Conservation (phyloP, 106 monocot species). For the Chionographis japonica region DNA sequence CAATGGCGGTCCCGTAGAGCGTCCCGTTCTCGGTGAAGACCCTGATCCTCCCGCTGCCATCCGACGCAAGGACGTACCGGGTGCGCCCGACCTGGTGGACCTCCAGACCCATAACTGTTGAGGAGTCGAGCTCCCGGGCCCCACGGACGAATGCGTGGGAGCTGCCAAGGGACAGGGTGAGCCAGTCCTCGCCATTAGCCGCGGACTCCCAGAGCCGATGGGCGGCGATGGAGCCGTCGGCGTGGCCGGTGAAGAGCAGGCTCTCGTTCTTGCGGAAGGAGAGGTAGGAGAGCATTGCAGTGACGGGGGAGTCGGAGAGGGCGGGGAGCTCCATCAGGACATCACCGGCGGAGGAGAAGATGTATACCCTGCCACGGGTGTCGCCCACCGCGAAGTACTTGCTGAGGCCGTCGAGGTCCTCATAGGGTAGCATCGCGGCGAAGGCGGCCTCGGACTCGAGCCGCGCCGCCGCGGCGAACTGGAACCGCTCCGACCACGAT, state of each 20-base stretch:
- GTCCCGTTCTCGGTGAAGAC: slow-evolving; percentile 83
- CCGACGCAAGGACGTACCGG: slow-evolving; percentile 52
- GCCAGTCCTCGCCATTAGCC: slow-evolving; percentile 56
- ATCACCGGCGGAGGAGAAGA: slow-evolving; percentile 77
- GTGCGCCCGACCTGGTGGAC: slow-evolving; percentile 46
- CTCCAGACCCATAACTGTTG: slow-evolving; percentile 53
- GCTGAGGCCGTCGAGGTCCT: slow-evolving; percentile 49
- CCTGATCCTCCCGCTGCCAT: slow-evolving; percentile 61
- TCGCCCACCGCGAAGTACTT: slow-evolving; percentile 90
- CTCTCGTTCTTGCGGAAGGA: slow-evolving; percentile 60
- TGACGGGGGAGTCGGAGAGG: slow-evolving; percentile 53
- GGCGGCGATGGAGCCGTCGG: slow-evolving; percentile 66
- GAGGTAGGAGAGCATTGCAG: slow-evolving; percentile 55
- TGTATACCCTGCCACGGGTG: slow-evolving; percentile 37
- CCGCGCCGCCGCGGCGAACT: slow-evolving; percentile 52
- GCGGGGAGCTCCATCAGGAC: slow-evolving; percentile 41
- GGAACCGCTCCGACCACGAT: slow-evolving; percentile 66
- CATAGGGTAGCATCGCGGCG: slow-evolving; percentile 56
- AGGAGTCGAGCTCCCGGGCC: slow-evolving; percentile 29
- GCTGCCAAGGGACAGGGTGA: slow-evolving; percentile 28
- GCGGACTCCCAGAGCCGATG: slow-evolving; percentile 57
- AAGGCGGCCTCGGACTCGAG: slow-evolving; percentile 39
- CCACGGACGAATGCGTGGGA: slow-evolving; percentile 35
- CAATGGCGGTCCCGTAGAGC: slow-evolving; percentile 58
- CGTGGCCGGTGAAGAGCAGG: slow-evolving; percentile 64